Base-by-base conservation (phyloP, 208 protist species). In the Trypanosoma theileri region DNA sequence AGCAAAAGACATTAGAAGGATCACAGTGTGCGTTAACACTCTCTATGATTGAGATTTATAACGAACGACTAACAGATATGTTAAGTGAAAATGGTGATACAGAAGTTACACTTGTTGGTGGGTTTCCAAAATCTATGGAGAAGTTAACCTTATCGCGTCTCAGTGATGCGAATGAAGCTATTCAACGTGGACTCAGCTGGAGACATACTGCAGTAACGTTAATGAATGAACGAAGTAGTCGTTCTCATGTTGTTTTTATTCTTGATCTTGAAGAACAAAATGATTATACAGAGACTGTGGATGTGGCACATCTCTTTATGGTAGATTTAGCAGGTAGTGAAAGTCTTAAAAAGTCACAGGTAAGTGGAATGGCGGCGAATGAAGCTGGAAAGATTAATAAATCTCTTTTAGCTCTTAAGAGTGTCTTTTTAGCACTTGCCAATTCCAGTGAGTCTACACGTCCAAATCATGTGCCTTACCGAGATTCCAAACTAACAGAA, bases 191-290 rank as follows among this genome's bases (percentile, higher is more conserved):
- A 16, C 74, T 97, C 22, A 65, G 77, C 19, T 82, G 80, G 77
- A 85, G 93, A 51, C 86, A 91, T 71, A 94, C 91, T 14, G 95
- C 96, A 12, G 84, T 91, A 22, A 99, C 97, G 9, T 68, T 91
- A 56, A 98, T 98, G 95, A 99, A 99, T 77, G 87, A 97, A 50
- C 86, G 95, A 54, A 98, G 94, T 67, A 98, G 89, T 71, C 91
- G 98, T n/a, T 98, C 95, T 0, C 98, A 99, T 75, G 95, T 96
- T 65, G 95, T 99, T 48, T 91, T 99, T 48, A 98, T 95, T 17
- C 90, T 88, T 81, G 98, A 95, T 44, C 66, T 94, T 40, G 84
- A 95, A 69, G 81, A 93, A 65, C 82, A 80, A 55, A 92, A 96
- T 68, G 81, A 81, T 16, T 95, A 87, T 76, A 94, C 89, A 3